Evolutionary conservation across 1,284 basidiomycete genomes (phyloP).

Genomic region (Ceratobasidium sp.): DNA sequence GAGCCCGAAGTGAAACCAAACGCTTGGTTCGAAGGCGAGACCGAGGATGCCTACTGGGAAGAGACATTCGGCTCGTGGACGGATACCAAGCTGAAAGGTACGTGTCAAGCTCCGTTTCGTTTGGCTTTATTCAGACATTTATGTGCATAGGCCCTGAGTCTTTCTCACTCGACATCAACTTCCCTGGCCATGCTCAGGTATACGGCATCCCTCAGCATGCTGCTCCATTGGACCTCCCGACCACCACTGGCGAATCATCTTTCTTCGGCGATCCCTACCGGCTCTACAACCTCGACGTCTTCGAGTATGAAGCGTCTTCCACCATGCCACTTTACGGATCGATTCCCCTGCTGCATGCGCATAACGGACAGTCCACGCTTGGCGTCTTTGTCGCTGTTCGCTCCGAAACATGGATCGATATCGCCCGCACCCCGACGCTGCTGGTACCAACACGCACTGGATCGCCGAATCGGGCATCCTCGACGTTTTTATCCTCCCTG

Average conservation of each 20-base stretch:
- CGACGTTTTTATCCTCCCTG: conserved; percentile 93
- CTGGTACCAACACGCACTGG: conserved; percentile 86
- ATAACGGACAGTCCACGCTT: conserved; percentile 83
- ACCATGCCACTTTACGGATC: conserved; percentile 93
- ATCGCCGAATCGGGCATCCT: conserved; percentile 96
- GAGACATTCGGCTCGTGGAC: conserved; percentile 88
- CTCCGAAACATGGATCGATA: conserved; percentile 96
- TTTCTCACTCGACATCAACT: conserved; percentile 90
- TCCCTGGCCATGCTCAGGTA: conserved; percentile 89
- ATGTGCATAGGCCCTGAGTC: conserved; percentile 84
- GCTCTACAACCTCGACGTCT: conserved; percentile 96
- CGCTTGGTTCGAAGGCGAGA: conserved; percentile 88
- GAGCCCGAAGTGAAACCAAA: conserved; percentile 60
- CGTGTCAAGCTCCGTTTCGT: conserved; percentile 40
- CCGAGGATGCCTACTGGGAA: conserved; percentile 87
- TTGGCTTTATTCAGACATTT: conserved; percentile 32
- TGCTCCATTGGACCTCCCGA: conserved; percentile 87
- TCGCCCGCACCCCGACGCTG: conserved; percentile 73
- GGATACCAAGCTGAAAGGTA: conserved; percentile 96
- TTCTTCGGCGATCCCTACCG: conserved; percentile 92
- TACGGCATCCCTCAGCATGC: conserved; percentile 99
- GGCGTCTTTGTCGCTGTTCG: conserved; percentile 91
- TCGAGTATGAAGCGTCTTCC: conserved; percentile 89
- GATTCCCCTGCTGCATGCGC: conserved; percentile 94
- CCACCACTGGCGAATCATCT: conserved; percentile 76